These are phyloP conservation scores for Colletotrichum sp. DNA, from an alignment of 2,329 filamentous ascomycete species.

Conservation along the genomic window DNA sequence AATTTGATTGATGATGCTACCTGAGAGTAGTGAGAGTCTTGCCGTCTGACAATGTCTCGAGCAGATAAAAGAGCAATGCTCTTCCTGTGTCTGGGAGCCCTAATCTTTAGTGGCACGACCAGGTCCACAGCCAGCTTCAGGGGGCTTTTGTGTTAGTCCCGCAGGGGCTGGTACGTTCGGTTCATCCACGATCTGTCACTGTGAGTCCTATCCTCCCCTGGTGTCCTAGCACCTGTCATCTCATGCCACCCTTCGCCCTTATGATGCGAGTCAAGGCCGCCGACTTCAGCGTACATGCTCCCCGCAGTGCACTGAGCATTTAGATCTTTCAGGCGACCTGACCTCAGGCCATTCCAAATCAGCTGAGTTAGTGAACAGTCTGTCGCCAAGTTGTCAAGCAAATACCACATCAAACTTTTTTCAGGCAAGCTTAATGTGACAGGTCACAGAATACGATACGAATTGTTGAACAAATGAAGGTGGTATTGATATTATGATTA, in stretches of 20 bases:
- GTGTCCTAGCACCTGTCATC: not conserved
- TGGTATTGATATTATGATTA: slow-evolving; percentile 3
- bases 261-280: not conserved
- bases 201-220: too few relatives aligned
- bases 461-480: not conserved
- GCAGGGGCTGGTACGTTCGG: not conserved
- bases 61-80: not conserved
- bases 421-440: not conserved
- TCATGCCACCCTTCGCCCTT: not conserved
- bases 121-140: not conserved
- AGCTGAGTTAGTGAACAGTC: not conserved
- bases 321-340: not conserved
- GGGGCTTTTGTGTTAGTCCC: not conserved
- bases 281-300: not conserved
- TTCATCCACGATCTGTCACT: too few relatives aligned
- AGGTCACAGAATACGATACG: not conserved
- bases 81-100: not conserved
- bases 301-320: not conserved
- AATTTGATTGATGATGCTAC: not conserved
- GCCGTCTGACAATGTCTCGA: not conserved
- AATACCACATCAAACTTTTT: too few relatives aligned
- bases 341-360: not conserved
- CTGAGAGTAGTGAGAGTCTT: not conserved
- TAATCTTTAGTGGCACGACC: not conserved
- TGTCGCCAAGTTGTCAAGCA: not conserved